These are phyloP conservation scores for Fusarium oligoseptatum DNA, from an alignment of 2,329 filamentous ascomycete species.

Conservation along the genomic window DNA sequence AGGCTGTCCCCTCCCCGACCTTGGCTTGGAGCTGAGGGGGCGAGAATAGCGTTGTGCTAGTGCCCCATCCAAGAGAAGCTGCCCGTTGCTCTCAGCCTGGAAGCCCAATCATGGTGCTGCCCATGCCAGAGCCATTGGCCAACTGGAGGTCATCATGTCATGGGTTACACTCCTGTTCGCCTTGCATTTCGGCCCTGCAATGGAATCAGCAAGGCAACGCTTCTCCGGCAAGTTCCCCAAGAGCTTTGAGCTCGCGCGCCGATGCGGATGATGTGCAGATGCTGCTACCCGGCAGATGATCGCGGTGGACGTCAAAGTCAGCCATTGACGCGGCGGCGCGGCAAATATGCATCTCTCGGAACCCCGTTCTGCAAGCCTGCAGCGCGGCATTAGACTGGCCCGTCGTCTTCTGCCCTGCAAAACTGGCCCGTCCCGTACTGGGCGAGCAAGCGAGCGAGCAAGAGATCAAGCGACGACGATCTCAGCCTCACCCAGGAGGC, in stretches of 20 bases:
- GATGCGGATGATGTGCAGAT: constrained; percentile 43
- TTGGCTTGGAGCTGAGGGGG: constrained; percentile 24
- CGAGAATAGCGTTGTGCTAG: constrained; percentile 18
- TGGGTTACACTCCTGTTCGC: constrained; percentile 32
- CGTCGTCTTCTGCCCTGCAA: constrained; percentile 5
- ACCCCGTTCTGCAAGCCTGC: constrained; percentile 31
- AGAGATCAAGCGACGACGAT: constrained; percentile 35
- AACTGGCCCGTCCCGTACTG: constrained; percentile 13
- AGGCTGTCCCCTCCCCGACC: constrained; percentile 22
- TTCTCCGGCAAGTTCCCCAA: background rate
- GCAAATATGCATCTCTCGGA: constrained; percentile 31
- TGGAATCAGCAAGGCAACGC: constrained; percentile 9
- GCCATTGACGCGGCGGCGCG: constrained; percentile 23
- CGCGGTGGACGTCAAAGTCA: constrained; percentile 16
- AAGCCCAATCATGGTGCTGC: constrained; percentile 45
- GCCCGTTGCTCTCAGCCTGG: constrained; percentile 7
- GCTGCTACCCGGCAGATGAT: constrained; percentile 19
- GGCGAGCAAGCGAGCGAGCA: background rate
- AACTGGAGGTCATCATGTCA: constrained; percentile 37
- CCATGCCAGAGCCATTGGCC: constrained; percentile 43
- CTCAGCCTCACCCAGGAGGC: constrained; percentile 44
- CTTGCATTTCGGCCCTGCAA: constrained; percentile 27
- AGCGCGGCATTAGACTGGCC: constrained; percentile 13
- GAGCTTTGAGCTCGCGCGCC: constrained; percentile 4
- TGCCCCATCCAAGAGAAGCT: constrained; percentile 1